Evolutionary conservation across 2,329 filamentous ascomycete genomes (phyloP), one percentile per base, ranked within the genome.

Genomic region (Aspergillus ochraceoroseus): DNA sequence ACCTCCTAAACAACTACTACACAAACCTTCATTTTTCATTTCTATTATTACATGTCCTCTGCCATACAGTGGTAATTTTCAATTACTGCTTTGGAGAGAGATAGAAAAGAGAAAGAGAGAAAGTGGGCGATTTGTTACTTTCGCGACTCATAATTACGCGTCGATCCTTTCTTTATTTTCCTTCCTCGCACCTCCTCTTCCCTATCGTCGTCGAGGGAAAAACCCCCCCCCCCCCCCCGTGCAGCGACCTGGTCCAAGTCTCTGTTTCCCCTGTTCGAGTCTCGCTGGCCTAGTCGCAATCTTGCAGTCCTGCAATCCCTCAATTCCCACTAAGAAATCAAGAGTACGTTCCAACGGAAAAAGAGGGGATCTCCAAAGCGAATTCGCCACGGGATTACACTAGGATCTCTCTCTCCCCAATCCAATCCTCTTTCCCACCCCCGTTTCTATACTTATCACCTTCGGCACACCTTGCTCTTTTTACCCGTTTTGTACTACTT

Each of bases 331-430:
- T 43, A 43, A 51, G 45, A 41, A 49, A 5, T 14, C n/a, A n/a
- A n/a, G 12, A 30, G 47, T 54, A 54, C 49, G 49, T 52, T 42
- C 39, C 47, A 48, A 46, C 37, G 33, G n/a, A n/a, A n/a, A n/a
- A 33, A 45, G 34, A 32, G 30, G 39, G 27, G 27, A 40, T 44
- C 38, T 40, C 32, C 31, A 35, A 34, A 40, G 35, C 33, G 25
- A 38, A 22, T 41, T 42, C 40, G 38, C 44, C 38, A 39, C 45
- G 30, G 44, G 41, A 44, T 47, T 34, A 40, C 32, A 36, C 38
- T 42, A 43, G 37, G 41, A 44, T 44, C 42, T 45, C 36, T 32
- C 14, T 22, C 20, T 9, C 20, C 20, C 20, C 20, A 5, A 30
- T 35, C 42, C 41, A 48, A 40, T 32, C 33, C 43, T 36, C 31